Evolutionary conservation across 176 grass and related monocot species (phyloP).

Genomic region (Pontederia crassipes): DNA sequence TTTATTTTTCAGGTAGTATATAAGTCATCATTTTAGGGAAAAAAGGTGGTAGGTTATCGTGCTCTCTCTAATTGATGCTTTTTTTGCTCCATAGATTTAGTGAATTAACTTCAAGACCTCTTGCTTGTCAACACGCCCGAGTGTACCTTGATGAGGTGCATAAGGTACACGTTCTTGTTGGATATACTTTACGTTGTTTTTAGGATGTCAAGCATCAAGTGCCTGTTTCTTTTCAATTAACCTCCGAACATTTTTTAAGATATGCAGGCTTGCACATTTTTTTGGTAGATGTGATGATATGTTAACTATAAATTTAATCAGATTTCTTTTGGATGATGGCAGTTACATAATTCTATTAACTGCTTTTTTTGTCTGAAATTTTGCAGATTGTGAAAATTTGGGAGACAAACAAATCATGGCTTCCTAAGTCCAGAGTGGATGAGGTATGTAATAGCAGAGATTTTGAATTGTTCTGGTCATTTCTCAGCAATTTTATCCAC

Average conservation of each 20-base stretch:
- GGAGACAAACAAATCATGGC: constrained; percentile 86
- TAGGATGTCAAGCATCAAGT: too few relatives aligned
- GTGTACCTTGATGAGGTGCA: constrained; percentile 68
- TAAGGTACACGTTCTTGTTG: constrained; percentile 26
- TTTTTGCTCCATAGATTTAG: constrained; percentile 42
- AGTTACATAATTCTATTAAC: neutral
- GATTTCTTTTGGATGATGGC: neutral
- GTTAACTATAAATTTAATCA: too few relatives aligned
- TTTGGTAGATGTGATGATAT: too few relatives aligned
- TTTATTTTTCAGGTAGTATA: constrained; percentile 80
- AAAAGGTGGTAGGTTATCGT: neutral
- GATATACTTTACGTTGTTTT: neutral
- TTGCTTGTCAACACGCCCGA: constrained; percentile 63
- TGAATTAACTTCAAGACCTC: constrained; percentile 66
- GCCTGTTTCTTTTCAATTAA: too few relatives aligned
- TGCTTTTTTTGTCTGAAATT: constrained; percentile 1
- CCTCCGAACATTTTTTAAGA: too few relatives aligned
- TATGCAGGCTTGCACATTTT: too few relatives aligned
- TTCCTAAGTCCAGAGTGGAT: constrained; percentile 76
- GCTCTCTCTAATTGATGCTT: constrained; percentile 22
- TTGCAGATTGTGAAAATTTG: constrained; percentile 82
- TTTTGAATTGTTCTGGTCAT: neutral
- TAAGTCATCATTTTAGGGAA: neutral
- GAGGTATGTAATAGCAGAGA: constrained; percentile 37
- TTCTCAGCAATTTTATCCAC: neutral